These are phyloP conservation scores for Aeschynomene evenia DNA, from an alignment of 306 rosid species.

Conservation along the genomic window DNA sequence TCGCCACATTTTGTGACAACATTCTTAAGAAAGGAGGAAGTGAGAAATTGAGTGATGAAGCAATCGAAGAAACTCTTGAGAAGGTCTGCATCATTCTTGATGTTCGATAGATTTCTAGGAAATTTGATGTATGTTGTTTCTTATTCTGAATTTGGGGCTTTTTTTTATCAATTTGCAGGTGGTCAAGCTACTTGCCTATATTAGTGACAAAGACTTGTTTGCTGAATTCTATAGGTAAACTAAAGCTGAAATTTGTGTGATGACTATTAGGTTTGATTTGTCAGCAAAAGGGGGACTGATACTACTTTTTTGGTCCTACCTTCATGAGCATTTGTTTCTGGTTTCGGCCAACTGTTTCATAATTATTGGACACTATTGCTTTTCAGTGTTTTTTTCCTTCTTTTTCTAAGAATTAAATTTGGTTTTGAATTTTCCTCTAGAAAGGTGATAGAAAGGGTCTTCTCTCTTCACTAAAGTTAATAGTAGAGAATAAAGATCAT, in stretches of 20 bases:
- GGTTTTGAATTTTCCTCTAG: neutral
- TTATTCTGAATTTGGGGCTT: constrained; percentile 15
- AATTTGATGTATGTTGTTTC: neutral
- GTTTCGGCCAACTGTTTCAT: neutral
- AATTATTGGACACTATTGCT: neutral
- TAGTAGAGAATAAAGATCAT: neutral
- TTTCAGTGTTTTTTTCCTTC: neutral
- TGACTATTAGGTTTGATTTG: constrained; percentile 1
- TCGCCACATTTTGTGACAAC: constrained; percentile 91
- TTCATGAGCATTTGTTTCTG: neutral
- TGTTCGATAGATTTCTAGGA: constrained; percentile 10
- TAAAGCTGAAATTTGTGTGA: neutral
- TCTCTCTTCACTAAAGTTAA: neutral
- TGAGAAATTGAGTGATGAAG: constrained; percentile 94
- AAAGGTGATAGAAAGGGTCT: neutral
- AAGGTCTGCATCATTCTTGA: constrained; percentile 51
- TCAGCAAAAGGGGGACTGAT: neutral
- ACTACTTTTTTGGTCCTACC: neutral
- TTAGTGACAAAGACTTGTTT: constrained; percentile 87
- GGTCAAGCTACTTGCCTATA: constrained; percentile 86
- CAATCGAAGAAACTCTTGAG: constrained; percentile 91
- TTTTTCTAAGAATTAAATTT: constrained; percentile 10
- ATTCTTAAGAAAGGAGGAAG: constrained; percentile 98
- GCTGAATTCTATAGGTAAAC: constrained; percentile 75
- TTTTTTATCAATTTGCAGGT: constrained; percentile 48